Evolutionary conservation across 1,139 yeast genomes (phyloP).

Genomic region (Blastobotrys niveus): DNA sequence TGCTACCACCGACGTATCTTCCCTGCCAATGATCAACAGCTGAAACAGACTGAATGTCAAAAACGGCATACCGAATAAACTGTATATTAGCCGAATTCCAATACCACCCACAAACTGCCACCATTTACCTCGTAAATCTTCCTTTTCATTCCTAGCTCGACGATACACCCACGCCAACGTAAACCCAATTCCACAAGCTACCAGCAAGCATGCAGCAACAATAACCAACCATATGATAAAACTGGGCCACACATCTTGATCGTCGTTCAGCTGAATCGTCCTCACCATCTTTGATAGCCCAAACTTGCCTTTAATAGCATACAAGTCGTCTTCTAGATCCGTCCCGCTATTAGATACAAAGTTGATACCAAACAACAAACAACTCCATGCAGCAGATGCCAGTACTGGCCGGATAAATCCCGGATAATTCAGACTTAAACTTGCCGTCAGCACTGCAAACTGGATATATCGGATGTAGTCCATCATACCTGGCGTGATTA

Average conservation of each 20-base stretch:
- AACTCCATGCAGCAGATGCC: slow-evolving; percentile 38
- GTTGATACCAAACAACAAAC: slow-evolving; percentile 30
- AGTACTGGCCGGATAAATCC: slow-evolving; percentile 59
- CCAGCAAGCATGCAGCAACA: slow-evolving; percentile 13
- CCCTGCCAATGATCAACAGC: slow-evolving; percentile 23
- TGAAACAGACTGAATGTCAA: slow-evolving; percentile 33
- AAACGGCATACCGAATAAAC: slow-evolving; percentile 31
- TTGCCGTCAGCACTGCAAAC: slow-evolving; percentile 51
- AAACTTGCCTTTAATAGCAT: slow-evolving; percentile 21
- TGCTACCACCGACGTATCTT: slow-evolving; percentile 23
- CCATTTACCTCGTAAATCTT: slow-evolving; percentile 13
- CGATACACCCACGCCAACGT: slow-evolving; percentile 19
- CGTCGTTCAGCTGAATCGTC: slow-evolving; percentile 25
- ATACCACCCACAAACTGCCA: slow-evolving; percentile 27
- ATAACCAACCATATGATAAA: slow-evolving; percentile 33
- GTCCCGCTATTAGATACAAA: slow-evolving; percentile 18
- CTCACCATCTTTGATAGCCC: slow-evolving; percentile 31
- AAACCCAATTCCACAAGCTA: slow-evolving; percentile 16
- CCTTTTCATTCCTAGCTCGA: slow-evolving; percentile 15
- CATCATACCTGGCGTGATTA: slow-evolving; percentile 51
- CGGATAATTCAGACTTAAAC: slow-evolving; percentile 54
- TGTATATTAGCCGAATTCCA: slow-evolving; percentile 26
- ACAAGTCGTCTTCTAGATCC: slow-evolving; percentile 25
- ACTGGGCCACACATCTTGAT: slow-evolving; percentile 34
- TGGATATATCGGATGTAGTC: slow-evolving; percentile 51